Percentiles rank a stretch among this genome's conserved stretches.
Conservation (phyloP, 2,329 filamentous ascomycete species). For the Epichloe baconii region DNA sequence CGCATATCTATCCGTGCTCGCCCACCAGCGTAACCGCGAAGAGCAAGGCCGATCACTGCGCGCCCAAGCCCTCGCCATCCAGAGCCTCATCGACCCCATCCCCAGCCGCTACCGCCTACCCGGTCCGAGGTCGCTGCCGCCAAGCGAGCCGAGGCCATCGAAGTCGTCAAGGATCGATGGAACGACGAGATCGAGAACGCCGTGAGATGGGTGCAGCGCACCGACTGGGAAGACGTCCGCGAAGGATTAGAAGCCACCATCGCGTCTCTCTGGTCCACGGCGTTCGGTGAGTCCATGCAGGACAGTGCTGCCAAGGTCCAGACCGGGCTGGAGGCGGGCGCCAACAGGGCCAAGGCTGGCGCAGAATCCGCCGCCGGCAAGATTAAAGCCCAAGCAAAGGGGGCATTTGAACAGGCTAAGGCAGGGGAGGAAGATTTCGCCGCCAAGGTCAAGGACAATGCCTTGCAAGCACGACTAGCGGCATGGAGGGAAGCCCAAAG, state of each 20-base stretch:
- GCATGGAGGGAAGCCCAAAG: slow-evolving; percentile 13
- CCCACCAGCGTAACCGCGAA: slow-evolving; percentile 56
- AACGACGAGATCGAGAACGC: slow-evolving; percentile 59
- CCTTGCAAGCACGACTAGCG: slow-evolving; percentile 14
- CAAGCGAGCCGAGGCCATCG: slow-evolving; percentile 43
- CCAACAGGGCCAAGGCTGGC: slow-evolving; percentile 19
- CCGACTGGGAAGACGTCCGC: slow-evolving; percentile 51
- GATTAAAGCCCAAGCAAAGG: slow-evolving; percentile 23
- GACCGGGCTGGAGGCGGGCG: slow-evolving; percentile 19
- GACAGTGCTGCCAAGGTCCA: slow-evolving; percentile 13
- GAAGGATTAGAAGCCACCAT: slow-evolving; percentile 41
- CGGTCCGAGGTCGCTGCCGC: slow-evolving; percentile 37
- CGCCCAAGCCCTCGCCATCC: slow-evolving; percentile 41
- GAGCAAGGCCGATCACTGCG: slow-evolving; percentile 43
- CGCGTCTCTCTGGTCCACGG: slow-evolving; percentile 30
- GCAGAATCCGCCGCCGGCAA: slow-evolving; percentile 11
- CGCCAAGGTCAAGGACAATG: slow-evolving; percentile 14
- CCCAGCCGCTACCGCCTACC: slow-evolving; percentile 33
- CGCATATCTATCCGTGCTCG: slow-evolving; percentile 57
- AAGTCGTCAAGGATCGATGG: slow-evolving; percentile 64
- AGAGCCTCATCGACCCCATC: slow-evolving; percentile 36
- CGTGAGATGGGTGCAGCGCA: slow-evolving; percentile 51
- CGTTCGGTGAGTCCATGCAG: slow-evolving; percentile 21
- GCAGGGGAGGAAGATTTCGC: slow-evolving; percentile 15
- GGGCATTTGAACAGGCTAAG: slow-evolving; percentile 20